A percentile compares a stretch with the other conserved stretches of the same genome.
Evolutionary conservation across 73 alveolate genomes (phyloP).

Genomic region (Paramecium octaurelia): DNA sequence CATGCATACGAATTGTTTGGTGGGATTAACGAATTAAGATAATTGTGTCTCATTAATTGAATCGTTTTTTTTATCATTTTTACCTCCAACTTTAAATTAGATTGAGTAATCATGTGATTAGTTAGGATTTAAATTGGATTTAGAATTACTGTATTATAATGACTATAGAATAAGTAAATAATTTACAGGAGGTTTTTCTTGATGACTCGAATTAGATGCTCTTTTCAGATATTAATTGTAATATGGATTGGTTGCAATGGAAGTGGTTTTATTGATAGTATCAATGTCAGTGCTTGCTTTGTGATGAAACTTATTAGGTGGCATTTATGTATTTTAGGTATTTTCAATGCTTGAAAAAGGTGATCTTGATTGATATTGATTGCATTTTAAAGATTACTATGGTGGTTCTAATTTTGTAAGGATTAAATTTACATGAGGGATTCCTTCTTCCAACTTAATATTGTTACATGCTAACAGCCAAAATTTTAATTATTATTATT

Average conservation of each 20-base stretch:
- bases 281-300: conserved; percentile 10
- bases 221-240: conserved; percentile 29
- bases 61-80: not conserved
- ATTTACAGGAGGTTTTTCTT: conserved; percentile 23
- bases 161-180: not conserved
- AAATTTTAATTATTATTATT: not conserved
- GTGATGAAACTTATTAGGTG: not conserved
- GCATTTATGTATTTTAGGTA: not conserved
- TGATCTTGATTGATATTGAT: conserved; percentile 29
- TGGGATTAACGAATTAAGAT: not conserved
- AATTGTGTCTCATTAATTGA: conserved; percentile 1
- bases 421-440: not conserved
- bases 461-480: conserved; percentile 38
- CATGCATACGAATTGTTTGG: not conserved
- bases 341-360: conserved; percentile 36
- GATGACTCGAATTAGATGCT: conserved; percentile 13
- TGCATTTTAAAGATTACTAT: not conserved
- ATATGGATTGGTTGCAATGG: not conserved
- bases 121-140: not conserved
- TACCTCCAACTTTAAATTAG: conserved; percentile 10
- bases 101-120: conserved; percentile 17
- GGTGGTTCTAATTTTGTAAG: not conserved
- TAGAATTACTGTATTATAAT: not conserved
- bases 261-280: not conserved
- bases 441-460: conserved; percentile 20